Evolutionary conservation across 2,329 filamentous ascomycete genomes (phyloP), one percentile per base, ranked within the genome.

Genomic region (Zelopaecilomyces penicillatus): DNA sequence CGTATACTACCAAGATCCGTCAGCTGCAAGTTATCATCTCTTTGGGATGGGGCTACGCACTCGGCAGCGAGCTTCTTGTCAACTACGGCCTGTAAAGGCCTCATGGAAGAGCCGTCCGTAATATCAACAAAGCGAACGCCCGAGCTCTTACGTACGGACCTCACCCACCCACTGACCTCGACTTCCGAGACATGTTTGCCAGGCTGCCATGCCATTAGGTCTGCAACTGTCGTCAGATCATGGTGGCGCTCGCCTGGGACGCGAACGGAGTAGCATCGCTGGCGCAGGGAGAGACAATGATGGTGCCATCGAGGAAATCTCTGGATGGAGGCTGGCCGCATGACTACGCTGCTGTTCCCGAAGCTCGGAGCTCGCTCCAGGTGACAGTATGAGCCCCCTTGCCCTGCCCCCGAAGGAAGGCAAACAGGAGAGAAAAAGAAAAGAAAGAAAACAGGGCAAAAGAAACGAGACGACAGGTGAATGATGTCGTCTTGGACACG

Each of bases 61-160:
- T 82, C 78, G 65, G 82, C 73, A 53, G 84, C 82, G 59, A 88
- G 74, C 39, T 76, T 72, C 51, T 85, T 83, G 44, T 79, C 79
- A 54, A 95, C 69, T 39, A 95, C 80, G 38, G 84, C 87, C 68
- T 98, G 93, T 44, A 97, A 64, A 29, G 87, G 73, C 50, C 82
- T 73, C 53, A 87, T 71, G 36, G 85, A 88, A 9, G 89, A 94
- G 37, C 93, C 93, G 70, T 98, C 93, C 8, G 84, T 83, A 42
- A 97, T 73, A 48, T 88, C 79, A 42, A 90, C 83, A 67, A 98
- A 97, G 5, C 85, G 82, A 48, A 85, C 74, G 26, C 76, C 76
- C 63, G 96, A 95, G 71, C 94, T 89, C 62, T 87, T 86, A 50
- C 91, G 78, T 48, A 95, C 82, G 4, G 87, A 91, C 51, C 87